phyloP scores from a whole-genome alignment of 2,329 filamentous ascomycete genomes.

The Calonectria ilicicola region DNA sequence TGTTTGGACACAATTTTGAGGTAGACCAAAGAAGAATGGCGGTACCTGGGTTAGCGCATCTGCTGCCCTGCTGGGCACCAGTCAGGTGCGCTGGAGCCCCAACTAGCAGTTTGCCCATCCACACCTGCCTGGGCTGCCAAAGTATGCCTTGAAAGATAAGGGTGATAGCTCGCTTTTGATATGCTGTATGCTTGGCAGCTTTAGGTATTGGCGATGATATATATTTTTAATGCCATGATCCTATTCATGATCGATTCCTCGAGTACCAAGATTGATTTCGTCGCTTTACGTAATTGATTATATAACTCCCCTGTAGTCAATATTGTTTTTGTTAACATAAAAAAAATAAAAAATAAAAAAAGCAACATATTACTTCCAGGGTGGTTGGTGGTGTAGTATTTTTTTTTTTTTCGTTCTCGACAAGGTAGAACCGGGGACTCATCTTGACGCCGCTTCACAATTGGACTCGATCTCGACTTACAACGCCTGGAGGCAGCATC shows the following conservation, averaged over 20 bases:
- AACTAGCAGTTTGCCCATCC: neutral
- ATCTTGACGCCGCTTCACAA: neutral
- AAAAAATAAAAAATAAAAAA: neutral
- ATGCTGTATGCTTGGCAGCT: neutral
- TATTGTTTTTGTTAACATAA: too few species aligned
- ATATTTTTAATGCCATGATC: neutral
- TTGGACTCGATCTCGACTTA: conserved; percentile 10
- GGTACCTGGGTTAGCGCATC: conserved; percentile 16
- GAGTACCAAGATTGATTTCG: neutral
- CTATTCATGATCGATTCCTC: neutral
- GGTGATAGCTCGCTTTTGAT: too few species aligned
- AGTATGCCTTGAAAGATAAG: too few species aligned
- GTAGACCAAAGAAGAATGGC: neutral
- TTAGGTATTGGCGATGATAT: neutral
- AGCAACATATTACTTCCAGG: neutral
- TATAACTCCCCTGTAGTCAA: neutral
- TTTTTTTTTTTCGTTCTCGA: neutral
- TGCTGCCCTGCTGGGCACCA: neutral
- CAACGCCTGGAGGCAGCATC: neutral
- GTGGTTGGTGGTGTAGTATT: neutral
- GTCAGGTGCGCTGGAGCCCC: conserved; percentile 14
- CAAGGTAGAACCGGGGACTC: neutral
- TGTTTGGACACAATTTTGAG: conserved; percentile 5
- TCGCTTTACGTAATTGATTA: neutral
- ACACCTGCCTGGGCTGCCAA: neutral